Evolutionary conservation across 2,329 filamentous ascomycete genomes (phyloP), one percentile per base, ranked within the genome.

Genomic region (Canariomyces notabilis): DNA sequence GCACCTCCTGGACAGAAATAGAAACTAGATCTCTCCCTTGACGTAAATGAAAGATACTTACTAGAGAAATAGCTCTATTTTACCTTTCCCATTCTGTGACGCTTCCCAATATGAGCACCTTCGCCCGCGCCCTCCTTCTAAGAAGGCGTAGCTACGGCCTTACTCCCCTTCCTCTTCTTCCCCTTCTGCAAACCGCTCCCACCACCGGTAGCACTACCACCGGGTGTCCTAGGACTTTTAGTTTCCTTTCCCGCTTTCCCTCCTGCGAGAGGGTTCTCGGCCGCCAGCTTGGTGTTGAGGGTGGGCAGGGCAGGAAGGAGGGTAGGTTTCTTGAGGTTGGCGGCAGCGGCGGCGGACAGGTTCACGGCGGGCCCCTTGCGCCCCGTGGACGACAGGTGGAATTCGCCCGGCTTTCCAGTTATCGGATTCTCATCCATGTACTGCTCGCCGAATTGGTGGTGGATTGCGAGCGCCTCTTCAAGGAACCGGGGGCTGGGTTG

Each of bases 371-470:
- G 44, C 43, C 67, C 62, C 57, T 76, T 76, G 44, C 79, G 72
- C 1, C 80, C 80, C 0, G 79, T 82, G 6, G 77, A 80, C 7
- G 76, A 75, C 9, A 83, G 71, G 54, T 83, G 79, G 62, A 84
- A 85, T 44, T 81, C 78, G 40, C 81, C 81, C 1, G 81, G 81
- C 22, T 75, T 73, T 39, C 82, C 81, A 0, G 79, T 83, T 56
- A 85, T 83, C 34, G 80, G 79, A 54, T 82, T 84, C 61, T 83
- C 78, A 62, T 85, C 79, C 64, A 84, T 77, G 59, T 80, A 84
- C 53, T 84, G 80, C 39, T 78, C 75, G 31, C 79, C 80, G 54
- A 76, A 78, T 51, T 71, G 73, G 63, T 79, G 68, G 54, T 81
- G 77, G 33, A 79, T 69, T 54, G 70, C 64, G 51, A 80, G 74